Conservation (phyloP, 768 basidiomycete genomes). For the Psilocybe sp. region DNA sequence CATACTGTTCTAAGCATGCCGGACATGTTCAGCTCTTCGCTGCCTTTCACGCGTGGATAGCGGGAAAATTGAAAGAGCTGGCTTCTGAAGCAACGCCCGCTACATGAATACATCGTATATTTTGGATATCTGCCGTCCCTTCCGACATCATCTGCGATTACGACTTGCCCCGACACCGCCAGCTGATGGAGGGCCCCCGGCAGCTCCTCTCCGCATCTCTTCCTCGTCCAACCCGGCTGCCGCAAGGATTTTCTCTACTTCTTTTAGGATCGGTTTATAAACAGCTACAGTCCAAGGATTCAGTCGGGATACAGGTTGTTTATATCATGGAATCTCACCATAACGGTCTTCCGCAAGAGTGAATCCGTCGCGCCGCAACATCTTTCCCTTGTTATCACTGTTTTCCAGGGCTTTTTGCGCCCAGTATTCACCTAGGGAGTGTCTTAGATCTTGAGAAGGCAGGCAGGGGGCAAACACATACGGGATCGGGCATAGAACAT, state of each 20-base stretch:
- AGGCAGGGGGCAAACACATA: conserved; percentile 31
- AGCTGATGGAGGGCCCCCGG: conserved; percentile 31
- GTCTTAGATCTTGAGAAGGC: neutral
- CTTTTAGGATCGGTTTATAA: conserved; percentile 80
- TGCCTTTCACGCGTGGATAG: conserved; percentile 23
- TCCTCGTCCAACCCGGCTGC: conserved; percentile 86
- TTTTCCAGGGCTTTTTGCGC: conserved; percentile 60
- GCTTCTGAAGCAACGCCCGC: neutral
- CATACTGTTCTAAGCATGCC: conserved; percentile 23
- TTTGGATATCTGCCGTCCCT: neutral
- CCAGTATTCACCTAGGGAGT: conserved; percentile 69
- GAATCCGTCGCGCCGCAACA: conserved; percentile 77
- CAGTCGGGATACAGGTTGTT: neutral
- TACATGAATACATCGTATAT: neutral
- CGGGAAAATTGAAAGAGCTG: neutral
- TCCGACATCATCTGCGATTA: conserved; percentile 32
- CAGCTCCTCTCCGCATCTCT: conserved; percentile 65
- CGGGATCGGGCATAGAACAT: conserved; percentile 81
- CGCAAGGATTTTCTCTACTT: conserved; percentile 78
- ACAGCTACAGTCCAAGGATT: conserved; percentile 36
- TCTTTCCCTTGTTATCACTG: conserved; percentile 72
- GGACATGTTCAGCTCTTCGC: conserved; percentile 23
- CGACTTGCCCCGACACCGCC: conserved; percentile 49
- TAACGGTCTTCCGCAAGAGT: conserved; percentile 71
- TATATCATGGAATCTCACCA: conserved; percentile 36